Base-by-base conservation (phyloP, 192 early-diverging fungal genomes). In the Gonapodya prolifera region DNA sequence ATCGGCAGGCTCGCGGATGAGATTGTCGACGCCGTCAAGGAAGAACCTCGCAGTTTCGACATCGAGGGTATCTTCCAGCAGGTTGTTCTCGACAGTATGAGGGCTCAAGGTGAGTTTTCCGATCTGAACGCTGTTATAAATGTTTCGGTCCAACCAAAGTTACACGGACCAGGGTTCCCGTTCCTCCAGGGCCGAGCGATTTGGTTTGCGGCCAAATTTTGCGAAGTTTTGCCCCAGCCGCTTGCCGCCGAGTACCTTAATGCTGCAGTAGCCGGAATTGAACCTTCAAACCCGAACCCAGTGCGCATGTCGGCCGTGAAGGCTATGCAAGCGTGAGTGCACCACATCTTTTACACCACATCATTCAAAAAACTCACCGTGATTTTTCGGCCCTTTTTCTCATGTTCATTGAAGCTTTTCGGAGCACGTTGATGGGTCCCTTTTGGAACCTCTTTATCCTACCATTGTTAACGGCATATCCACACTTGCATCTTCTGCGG, bases 171-270 rank as follows among this genome's bases (percentile, higher is more conserved):
- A 85, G 89, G 89, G 2, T 84, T 78, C 69, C 96, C 96, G 2
- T 94, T 94, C 81, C 86, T 94, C 77, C 93, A 95, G 82, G 95
- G 95, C 1, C 94, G 96, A 17, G 91, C 94, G 0, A 89, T 98
- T 75, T 91, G 95, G 23, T 96, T 96, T 87, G 88, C 92, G 0
- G 91, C 91, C 70, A 87, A 91, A 79, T 94, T 94, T 87, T 90
- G 91, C 23, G 83, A 86, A 13, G 84, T 89, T 28, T 82, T 96
- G 32, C 93, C 93, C 17, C 71, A 84, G 0, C 82, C 89, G 17
- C 85, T 94, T 32, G 85, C 91, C 0, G 74, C 81, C 0, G 89
- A 93, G 45, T 95, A 94, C 83, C 86, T 96, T 61, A 80, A 84
- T 30, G 92, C 93, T n/a, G 90, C 94, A 34, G 91, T 91, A 1